Evolutionary conservation across 768 basidiomycete genomes (phyloP), one percentile per base, ranked within the genome.

Genomic region (Serendipita sp.): DNA sequence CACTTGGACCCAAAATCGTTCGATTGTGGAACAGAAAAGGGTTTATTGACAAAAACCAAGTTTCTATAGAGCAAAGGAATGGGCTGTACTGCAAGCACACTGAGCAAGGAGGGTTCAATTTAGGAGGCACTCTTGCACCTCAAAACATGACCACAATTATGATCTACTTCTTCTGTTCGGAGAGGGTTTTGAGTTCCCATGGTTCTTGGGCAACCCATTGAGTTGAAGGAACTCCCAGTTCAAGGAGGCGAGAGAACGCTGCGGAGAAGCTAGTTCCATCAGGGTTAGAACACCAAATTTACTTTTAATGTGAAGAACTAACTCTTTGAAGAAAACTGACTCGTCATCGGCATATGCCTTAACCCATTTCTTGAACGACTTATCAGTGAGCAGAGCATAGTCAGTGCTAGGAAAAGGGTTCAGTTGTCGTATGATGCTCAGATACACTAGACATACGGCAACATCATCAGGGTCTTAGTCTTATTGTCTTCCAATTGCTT

Each of bases 401-500:
- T 96, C 93, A 70, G 92, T 87, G 41, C 86, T 88, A 65, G 7
- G 63, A 11, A n/a, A 30, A 23, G 68, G 32, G 8, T 16, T n/a
- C 28, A 35, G 35, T 13, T 36, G 35, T 62, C 30, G 18, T 18
- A 18, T 3, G 10, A 38, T 11, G 10, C 3, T 4, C 13, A 30
- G 2, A 18, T 13, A 34, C 46, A 35, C 35, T 56, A 38, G 47
- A 82, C 87, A 65, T 73, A 91, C 86, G 92, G 92, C 51, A 97
- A 77, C 94, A 97, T 97, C 94, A 97, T 97, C 63, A 97, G 78
- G 30, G 83, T 75, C 70, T 81, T 81, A 46, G 92, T 93, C 76
- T 82, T 84, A 82, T 91, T 93, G 77, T 97, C 95, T 75, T 89
- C 85, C 65, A 87, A 85, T 77, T 96, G 94, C 78, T 91, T 92